Evolutionary conservation across 176 grass and related monocot species (phyloP), one percentile per base, ranked within the genome.

Genomic region (Oryza glumipatula): DNA sequence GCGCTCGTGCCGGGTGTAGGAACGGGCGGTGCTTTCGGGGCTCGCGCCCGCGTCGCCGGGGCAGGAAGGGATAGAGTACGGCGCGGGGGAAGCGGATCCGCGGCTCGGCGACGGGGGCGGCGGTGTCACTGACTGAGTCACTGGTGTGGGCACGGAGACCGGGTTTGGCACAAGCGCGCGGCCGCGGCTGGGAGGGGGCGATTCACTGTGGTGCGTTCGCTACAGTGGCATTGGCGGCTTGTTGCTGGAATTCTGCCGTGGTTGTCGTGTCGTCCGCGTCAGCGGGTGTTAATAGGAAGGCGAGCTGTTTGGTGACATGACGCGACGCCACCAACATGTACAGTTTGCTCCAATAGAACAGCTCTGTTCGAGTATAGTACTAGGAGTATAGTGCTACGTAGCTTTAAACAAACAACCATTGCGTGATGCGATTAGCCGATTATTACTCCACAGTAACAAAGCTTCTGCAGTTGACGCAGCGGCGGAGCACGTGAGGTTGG

Each of bases 1-100:
- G 44, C n/a, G 26, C 86, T 74, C 90, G 83, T 89, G 83, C 79
- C 74, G 23, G 65, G 74, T 80, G 87, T 87, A 72, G 70, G 44
- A 80, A 61, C 76, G 48, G 16, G 76, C 76, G 75, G 19, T 65
- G 51, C 87, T 92, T 83, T 87, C 90, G 90, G 86, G 36, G 67
- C 35, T 73, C 43, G 64, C 81, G 85, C 80, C 81, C 81, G 81
- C 9, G 73, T 80, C 83, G 78, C 64, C 82, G 78, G 66, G 44
- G 71, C 7, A 30, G 33, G 47, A 51, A 4, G 19, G 73, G 35
- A 35, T 30, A 30, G 28, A 41, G 8, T 46, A 14, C 52, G 4
- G 44, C 54, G 21, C 73, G 67, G 66, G 2, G 49, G 60, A 23
- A 32, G 58, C n/a, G 85, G 78, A 76, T 87, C 11, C 75, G 60